Conservation (phyloP, 768 basidiomycete species). For the Sistotremastrum suecicum region DNA sequence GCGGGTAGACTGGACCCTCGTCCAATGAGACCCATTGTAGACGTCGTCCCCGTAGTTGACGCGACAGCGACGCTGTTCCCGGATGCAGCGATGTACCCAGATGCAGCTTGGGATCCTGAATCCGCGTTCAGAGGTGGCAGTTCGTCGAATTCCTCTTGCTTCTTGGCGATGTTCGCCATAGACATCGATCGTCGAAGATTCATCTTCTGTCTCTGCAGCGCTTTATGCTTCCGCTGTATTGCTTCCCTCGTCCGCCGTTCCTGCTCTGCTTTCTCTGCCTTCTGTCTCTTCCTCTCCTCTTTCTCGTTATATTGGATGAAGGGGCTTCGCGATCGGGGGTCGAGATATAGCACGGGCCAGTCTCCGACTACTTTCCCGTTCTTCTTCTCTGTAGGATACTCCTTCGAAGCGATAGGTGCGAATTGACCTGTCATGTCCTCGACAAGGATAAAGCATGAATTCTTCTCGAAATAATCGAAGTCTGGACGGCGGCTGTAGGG, state of each 20-base stretch:
- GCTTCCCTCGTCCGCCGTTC: constrained; percentile 18
- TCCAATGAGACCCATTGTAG: constrained; percentile 27
- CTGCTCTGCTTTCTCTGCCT: constrained; percentile 19
- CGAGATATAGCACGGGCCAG: constrained; percentile 79
- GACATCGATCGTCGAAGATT: constrained; percentile 61
- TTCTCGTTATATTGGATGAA: constrained; percentile 64
- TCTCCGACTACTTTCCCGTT: constrained; percentile 18
- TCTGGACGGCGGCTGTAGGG: constrained; percentile 78
- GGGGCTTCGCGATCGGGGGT: constrained; percentile 58
- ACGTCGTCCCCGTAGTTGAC: constrained; percentile 80
- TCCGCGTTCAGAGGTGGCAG: constrained; percentile 31
- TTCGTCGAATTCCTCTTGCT: constrained; percentile 20
- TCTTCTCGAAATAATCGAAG: constrained; percentile 71
- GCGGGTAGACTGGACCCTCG: constrained; percentile 28
- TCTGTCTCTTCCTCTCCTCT: constrained; percentile 57
- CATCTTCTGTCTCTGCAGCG: constrained; percentile 16
- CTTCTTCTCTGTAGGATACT: constrained; percentile 48
- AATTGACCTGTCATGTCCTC: constrained; percentile 79
- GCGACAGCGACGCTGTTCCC: constrained; percentile 92
- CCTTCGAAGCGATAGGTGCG: constrained; percentile 71
- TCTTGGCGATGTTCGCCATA: constrained; percentile 55
- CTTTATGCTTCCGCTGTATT: constrained; percentile 16
- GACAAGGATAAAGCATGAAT: constrained; percentile 71
- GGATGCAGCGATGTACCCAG: constrained; percentile 77
- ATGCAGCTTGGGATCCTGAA: constrained; percentile 50